Evolutionary conservation across 495 filamentous ascomycete genomes (phyloP).

Genomic region (Annulohypoxylon moriforme): DNA sequence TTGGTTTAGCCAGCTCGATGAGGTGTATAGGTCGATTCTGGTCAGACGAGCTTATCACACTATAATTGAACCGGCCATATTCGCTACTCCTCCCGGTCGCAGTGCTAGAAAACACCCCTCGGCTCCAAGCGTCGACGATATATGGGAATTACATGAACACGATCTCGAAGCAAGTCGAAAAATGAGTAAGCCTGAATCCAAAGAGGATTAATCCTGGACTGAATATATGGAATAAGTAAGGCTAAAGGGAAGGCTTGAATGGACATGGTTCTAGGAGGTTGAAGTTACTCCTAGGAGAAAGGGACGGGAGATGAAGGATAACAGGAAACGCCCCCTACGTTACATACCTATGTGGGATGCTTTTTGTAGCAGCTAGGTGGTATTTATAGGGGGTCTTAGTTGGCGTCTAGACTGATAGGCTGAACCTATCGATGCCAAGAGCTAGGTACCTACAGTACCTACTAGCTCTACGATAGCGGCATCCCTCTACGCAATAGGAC

Average conservation of each 20-base stretch:
- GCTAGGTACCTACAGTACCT: neutral
- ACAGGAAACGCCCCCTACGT: neutral
- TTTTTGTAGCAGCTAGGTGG: neutral
- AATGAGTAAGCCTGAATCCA: neutral
- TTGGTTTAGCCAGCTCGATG: neutral
- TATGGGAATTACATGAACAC: conserved; percentile 23
- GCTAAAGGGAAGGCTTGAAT: neutral
- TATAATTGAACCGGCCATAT: neutral
- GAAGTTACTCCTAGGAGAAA: neutral
- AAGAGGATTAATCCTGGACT: neutral
- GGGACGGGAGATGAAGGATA: neutral
- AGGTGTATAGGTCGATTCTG: neutral
- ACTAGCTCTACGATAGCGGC: neutral
- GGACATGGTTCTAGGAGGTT: neutral
- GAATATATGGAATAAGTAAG: neutral
- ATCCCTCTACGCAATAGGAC: neutral
- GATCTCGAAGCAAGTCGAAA: conserved; percentile 6
- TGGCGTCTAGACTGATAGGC: neutral
- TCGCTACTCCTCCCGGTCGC: conserved; percentile 20
- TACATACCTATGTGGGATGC: neutral
- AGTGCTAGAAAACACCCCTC: conserved; percentile 23
- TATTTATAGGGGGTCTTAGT: neutral
- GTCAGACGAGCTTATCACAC: neutral
- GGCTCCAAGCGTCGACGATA: conserved; percentile 9
- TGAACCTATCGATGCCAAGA: neutral